Base-by-base conservation (phyloP, 495 filamentous ascomycete genomes). In the Cercophora scortea region DNA sequence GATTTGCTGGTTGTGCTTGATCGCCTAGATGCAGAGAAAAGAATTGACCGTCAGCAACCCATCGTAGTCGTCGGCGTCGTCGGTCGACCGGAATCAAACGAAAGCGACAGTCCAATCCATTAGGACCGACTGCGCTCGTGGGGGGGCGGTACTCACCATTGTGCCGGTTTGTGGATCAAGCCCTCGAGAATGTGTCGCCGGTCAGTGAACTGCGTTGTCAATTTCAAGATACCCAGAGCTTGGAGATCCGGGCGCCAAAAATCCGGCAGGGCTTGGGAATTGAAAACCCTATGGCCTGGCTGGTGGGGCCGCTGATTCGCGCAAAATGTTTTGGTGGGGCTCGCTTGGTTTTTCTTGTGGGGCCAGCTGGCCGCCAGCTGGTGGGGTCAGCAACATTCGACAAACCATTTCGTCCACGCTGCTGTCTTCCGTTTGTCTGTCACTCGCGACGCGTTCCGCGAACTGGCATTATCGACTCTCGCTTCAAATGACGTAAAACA, bases 1-100 rank as follows among this genome's bases (percentile, higher is more conserved):
- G 77, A 98, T 87, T 81, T 93, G 87, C 83, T 98, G 90, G 77
- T 98, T 98, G 85, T 96, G 92, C 82, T 95, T 95, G 88, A 98
- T 96, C 81, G 93, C 87, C 87, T 67, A 56, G 39, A 46, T 4
- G 16, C 41, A 33, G 18, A 45, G 19, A 49, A 47, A 48, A 42
- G 53, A 43, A 47, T 39, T 25, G 25, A 2, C 34, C 51, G 55
- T 64, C 56, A 62, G 61, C 25, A 58, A 55, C 35, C 7, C n/a
- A 34, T 41, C 18, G 34, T n/a, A n/a, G n/a, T 12, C n/a, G 38
- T n/a, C 19, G 43, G 10, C 43, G 9, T 44, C 60, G 42, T 55
- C 54, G 46, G 33, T 47, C 41, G 36, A 38, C 38, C 32, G 49
- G 34, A 8, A 51, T 18, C 25, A 5, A 25, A 25, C 25, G 25